Conservation (phyloP, 2,329 filamentous ascomycete genomes). For the Colletotrichum melonis region DNA sequence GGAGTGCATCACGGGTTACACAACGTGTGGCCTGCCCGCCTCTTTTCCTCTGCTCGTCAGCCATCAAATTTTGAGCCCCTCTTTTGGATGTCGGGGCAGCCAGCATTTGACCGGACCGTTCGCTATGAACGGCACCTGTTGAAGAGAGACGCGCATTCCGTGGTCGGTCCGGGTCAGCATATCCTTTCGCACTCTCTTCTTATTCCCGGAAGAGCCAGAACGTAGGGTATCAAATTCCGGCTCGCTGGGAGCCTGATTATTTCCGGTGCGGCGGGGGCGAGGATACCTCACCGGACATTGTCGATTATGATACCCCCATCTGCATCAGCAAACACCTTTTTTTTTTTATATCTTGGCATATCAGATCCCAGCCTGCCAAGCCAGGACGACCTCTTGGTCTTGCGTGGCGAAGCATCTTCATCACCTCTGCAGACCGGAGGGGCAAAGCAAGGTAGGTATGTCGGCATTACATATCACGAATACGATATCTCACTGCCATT, state of each 20-base stretch:
- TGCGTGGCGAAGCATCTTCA: not conserved
- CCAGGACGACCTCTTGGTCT: not conserved
- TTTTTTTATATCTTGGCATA: not conserved
- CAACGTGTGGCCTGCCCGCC: not conserved
- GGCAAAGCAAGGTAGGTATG: not conserved
- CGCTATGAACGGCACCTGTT: not conserved
- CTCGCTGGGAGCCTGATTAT: not conserved
- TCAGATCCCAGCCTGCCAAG: not conserved
- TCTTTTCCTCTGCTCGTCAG: not conserved
- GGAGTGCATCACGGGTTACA: not conserved
- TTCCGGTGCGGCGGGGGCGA: not conserved
- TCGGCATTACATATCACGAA: not conserved
- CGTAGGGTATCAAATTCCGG: not conserved
- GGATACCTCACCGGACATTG: not conserved
- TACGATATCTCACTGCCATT: not conserved
- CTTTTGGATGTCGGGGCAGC: not conserved
- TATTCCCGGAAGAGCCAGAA: not conserved
- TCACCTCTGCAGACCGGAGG: not conserved
- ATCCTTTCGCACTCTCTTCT: not conserved
- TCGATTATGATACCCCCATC: not conserved
- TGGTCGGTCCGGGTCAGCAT: not conserved
- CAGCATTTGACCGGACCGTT: not conserved
- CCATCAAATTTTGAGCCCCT: not conserved
- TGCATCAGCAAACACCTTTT: not conserved
- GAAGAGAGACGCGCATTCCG: not conserved